Conservation (phyloP, 306 rosid species). For the Cucumis cinereus region DNA sequence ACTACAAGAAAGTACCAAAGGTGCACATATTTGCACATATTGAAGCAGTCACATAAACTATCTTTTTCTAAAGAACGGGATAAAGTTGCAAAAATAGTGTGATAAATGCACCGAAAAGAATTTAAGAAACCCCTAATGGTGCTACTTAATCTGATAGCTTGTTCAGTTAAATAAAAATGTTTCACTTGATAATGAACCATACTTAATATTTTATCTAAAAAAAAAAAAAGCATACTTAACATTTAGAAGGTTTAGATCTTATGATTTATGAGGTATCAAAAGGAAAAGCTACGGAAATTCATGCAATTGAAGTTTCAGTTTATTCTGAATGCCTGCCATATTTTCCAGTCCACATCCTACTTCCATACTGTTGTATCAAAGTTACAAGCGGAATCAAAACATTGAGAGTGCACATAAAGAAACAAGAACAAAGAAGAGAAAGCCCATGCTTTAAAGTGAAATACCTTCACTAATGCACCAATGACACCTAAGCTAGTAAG, state of each 20-base stretch:
- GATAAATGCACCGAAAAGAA: background rate
- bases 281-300: background rate
- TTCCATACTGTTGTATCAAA: background rate
- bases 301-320: background rate
- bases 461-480: slow-evolving; percentile 85
- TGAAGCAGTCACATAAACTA: background rate
- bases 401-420: background rate
- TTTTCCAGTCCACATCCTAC: background rate
- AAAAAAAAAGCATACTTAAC: background rate
- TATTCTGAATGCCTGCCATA: background rate
- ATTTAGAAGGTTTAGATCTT: background rate
- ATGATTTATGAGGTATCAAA: background rate
- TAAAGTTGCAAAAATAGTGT: background rate
- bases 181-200: background rate
- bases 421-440: background rate
- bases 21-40: background rate
- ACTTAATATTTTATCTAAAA: background rate
- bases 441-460: slow-evolving; percentile 5
- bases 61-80: background rate
- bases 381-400: background rate
- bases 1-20: background rate
- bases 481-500: slow-evolving; percentile 84
- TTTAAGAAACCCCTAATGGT: background rate
- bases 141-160: background rate
- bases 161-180: background rate